Base-by-base conservation (phyloP, 2,329 filamentous ascomycete genomes). In the Colletotrichum salicis region DNA sequence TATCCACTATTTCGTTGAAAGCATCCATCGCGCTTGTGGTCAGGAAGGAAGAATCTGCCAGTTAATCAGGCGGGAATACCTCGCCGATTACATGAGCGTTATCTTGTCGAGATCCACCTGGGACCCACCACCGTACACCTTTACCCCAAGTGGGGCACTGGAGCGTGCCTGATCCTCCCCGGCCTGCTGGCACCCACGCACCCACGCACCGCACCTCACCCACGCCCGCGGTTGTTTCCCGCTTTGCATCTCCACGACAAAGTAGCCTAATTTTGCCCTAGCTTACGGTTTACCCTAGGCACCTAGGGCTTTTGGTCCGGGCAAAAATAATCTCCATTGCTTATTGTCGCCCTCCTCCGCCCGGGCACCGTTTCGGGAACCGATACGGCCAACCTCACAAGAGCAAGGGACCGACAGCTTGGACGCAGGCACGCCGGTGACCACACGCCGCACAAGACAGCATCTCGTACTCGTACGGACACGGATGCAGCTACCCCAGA, bases 291-390 rank as follows among this genome's bases (percentile, higher is more conserved):
- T 19, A 11, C 41, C 41, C 19, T 48, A 22, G 41, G 41, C 45
- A 27, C 15, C 19, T 31, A 52, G 58, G 15, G 56, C 64, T 24
- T 64, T 69, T 56, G 65, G 33, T 29, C 29, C 60, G 64, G 68
- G 56, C 63, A 45, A 56, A 33, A 62, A 8, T 11, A 54, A 64
- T 64, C 59, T 45, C 45, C 65, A 41, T 56, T 64, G 70, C 70
- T 71, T 70, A 64, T 71, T 35, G 55, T 54, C 51, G 31, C 29
- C 19, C 27, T 69, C 60, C 45, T 69, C 52, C 45, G 70, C 54
- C 33, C 55, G 69, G 45, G 33, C 54, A 31, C 59, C 65, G 69
- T 41, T 35, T 54, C 33, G 37, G 67, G 24, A 22, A 58, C 54
- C 41, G 8, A 48, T n/a, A n/a, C 35, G 27, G 27, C 24, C 52